Evolutionary conservation across 495 filamentous ascomycete genomes (phyloP).

Genomic region (Xylaria acuta): DNA sequence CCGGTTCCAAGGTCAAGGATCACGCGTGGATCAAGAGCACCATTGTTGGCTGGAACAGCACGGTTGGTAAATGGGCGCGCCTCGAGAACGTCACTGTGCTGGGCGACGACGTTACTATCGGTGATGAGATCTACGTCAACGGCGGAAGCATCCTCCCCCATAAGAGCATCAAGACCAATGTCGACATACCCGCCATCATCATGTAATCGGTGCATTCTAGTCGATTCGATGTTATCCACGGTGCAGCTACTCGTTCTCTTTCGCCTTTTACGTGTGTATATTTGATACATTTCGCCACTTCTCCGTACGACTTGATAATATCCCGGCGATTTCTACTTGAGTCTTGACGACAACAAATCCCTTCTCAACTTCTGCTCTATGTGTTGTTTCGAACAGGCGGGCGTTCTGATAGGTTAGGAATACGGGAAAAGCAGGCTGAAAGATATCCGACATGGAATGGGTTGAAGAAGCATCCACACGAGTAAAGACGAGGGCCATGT

Average conservation of each 20-base stretch:
- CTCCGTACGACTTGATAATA: conserved; percentile 40
- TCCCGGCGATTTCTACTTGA: conserved; percentile 27
- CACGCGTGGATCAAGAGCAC: conserved; percentile 99
- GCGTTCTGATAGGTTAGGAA: conserved; percentile 26
- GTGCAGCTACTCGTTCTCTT: not conserved
- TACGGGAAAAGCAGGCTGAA: conserved; percentile 26
- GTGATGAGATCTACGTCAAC: conserved; percentile 98
- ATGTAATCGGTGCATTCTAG: conserved; percentile 62
- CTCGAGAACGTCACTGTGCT: conserved; percentile 97
- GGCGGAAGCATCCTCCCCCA: conserved; percentile 95
- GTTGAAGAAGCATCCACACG: conserved; percentile 5
- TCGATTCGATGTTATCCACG: conserved; percentile 17
- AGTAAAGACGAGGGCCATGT: not conserved
- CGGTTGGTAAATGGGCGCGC: conserved; percentile 92
- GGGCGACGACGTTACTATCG: conserved; percentile 98
- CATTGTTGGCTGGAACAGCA: conserved; percentile 99
- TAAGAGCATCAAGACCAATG: conserved; percentile 98
- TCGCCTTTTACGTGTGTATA: conserved; percentile 35
- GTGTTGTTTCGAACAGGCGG: conserved; percentile 22
- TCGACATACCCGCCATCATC: conserved; percentile 89
- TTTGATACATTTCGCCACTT: conserved; percentile 27
- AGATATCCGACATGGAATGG: conserved; percentile 2
- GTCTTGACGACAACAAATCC: conserved; percentile 20
- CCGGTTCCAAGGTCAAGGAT: conserved; percentile 94
- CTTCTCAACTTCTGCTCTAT: conserved; percentile 26